Base-by-base conservation (phyloP, 2,329 filamentous ascomycete species). In the Penicillium griseofulvum region DNA sequence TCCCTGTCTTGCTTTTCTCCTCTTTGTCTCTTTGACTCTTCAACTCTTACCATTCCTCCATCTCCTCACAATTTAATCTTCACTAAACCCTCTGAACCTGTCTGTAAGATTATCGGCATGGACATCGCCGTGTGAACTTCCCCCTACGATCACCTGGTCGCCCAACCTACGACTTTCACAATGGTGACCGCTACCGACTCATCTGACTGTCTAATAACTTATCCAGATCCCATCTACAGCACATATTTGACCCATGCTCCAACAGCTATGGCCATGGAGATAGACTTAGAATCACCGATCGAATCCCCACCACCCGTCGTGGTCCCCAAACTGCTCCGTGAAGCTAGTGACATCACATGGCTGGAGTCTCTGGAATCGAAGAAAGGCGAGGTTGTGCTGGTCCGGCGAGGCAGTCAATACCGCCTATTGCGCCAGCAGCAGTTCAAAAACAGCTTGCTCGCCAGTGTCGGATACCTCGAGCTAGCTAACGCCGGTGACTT, bases 401-500 rank as follows among this genome's bases (percentile, higher is more conserved):
- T 59, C 34, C 54, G 51, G n/a, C 49, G 54, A 19, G 49, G 62
- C 3, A 56, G 57, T 2, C 56, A 52, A 3, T 61, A 56, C 34
- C 60, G 47, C 10, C 58, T 68, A 4, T 38, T 62, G 9, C 60
- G 61, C 44, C 68, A 68, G 19, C 54, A 74, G 60, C 68, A 71
- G 57, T 69, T 70, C 39, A 61, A 61, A 22, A 72, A 72, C 49
- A 69, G 63, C 50, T 66, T 78, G 3, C 68, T 77, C 9, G 62
- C 65, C 0, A 66, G 72, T 12, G 73, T 82, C 1, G 82, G 80
- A 0, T 79, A 80, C 45, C 76, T 84, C 17, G 82, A 84, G 56
- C 71, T 83, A 2, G 79, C 79, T 50, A 84, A 84, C 61, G 80
- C 80, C 0, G 76, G 77, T 2, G 82, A 84, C 60, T 84, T 84